Conservation (phyloP, 2,329 filamentous ascomycete species). For the Monilinia polystroma region DNA sequence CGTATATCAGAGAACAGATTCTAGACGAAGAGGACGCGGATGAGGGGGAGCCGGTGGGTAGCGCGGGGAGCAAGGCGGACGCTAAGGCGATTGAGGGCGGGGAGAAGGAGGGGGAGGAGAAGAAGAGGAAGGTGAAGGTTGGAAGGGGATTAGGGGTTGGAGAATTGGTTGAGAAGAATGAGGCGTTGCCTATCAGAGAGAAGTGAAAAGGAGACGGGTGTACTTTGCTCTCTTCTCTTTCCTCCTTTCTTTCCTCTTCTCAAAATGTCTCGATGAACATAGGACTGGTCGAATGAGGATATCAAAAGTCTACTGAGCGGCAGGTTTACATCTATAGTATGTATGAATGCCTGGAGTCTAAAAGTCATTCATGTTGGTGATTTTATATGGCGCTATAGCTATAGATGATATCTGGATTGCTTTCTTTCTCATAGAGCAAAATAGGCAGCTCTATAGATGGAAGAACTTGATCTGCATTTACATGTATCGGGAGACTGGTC, state of each 20-base stretch:
- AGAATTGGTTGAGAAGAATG: slow-evolving; percentile 70
- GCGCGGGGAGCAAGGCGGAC: slow-evolving; percentile 52
- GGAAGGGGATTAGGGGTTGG: slow-evolving; percentile 77
- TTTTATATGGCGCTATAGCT: not conserved
- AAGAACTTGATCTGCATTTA: not conserved
- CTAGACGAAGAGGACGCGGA: slow-evolving; percentile 43
- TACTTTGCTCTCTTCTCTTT: not conserved
- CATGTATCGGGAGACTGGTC: too few species aligned
- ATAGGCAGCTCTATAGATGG: not conserved
- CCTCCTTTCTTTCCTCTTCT: too few species aligned
- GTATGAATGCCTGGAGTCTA: slow-evolving; percentile 7
- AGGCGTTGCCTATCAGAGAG: slow-evolving; percentile 39
- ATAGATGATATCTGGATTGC: not conserved
- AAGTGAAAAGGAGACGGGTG: not conserved
- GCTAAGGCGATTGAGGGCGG: slow-evolving; percentile 54
- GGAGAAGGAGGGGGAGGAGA: slow-evolving; percentile 67
- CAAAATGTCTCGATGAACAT: not conserved
- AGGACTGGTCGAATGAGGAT: not conserved
- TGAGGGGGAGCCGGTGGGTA: slow-evolving; percentile 70
- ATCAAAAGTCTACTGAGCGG: not conserved
- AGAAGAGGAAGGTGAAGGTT: slow-evolving; percentile 82
- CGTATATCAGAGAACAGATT: slow-evolving; percentile 55
- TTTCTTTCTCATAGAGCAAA: not conserved
- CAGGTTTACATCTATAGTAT: not conserved
- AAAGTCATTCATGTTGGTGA: slow-evolving; percentile 10